Evolutionary conservation across 306 rosid genomes (phyloP), one percentile per base, ranked within the genome.

Genomic region (Malus sylvestris): DNA sequence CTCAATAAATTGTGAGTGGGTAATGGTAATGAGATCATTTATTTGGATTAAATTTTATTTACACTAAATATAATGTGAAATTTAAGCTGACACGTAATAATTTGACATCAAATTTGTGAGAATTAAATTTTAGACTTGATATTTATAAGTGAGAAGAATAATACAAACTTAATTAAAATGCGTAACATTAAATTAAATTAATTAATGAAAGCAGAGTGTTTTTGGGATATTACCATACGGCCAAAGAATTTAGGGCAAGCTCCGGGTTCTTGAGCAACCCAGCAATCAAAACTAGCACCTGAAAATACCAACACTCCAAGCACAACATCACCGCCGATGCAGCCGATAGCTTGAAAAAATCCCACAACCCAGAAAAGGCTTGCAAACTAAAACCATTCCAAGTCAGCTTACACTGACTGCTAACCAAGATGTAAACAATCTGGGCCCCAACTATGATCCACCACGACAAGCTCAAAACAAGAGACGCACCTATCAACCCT

Each of bases 241-340:
- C 74, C 33, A 92, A 82, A 51, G 97, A 84, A 68, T 84, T 87
- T 15, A 92, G 77, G 32, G 97, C 83, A 18, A 92, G 81, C 81
- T 87, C 86, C 38, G 97, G 89, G 42, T 90, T 70, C 1, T 83
- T 33, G 4, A 92, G 96, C 81, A 92, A 49, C 0, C 97, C 97
- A 40, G 96, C 86, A 45, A 92, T 63, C 25, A 92, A 74, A 1
- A 92, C 96, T 3, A 92, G 73, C 6, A 87, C 69, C 88, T 92
- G 97, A 61, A 78, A 88, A 14, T 92, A 92, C 97, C 97, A 92
- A 0, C 77, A 79, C 76, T 92, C 97, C 81, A 92, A 82, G 13
- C 97, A 92, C 40, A 92, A 71, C 97, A 92, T 92, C 62, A 92
- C 93, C 1, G 97, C 97, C 10, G 96, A 92, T 0, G 89, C 88